Evolutionary conservation across 2,329 filamentous ascomycete genomes (phyloP).

Genomic region (Graphilbum fragrans): DNA sequence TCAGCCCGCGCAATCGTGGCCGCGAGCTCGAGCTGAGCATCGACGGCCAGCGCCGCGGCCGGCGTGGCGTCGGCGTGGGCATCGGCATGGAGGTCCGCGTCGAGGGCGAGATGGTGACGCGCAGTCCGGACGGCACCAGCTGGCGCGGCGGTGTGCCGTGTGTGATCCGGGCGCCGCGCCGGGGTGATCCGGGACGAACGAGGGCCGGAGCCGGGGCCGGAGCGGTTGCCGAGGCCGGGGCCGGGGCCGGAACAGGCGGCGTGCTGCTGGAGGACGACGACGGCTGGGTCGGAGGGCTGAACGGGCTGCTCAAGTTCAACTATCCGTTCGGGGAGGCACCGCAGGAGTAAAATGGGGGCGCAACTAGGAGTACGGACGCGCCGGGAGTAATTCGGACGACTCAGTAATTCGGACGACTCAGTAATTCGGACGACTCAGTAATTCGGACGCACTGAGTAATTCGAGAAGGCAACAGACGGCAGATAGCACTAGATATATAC

Average conservation of each 20-base stretch:
- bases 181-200: slow-evolving; percentile 7
- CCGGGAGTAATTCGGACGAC: no score
- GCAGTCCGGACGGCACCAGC: slow-evolving; percentile 22
- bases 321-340: slow-evolving; percentile 73
- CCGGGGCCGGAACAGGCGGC: slow-evolving; percentile 24
- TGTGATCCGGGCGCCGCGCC: slow-evolving; percentile 55
- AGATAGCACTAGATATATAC: no score
- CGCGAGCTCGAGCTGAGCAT: slow-evolving; percentile 69
- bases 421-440: no score
- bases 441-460: no score
- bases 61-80: slow-evolving; percentile 45
- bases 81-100: slow-evolving; percentile 79
- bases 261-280: slow-evolving; percentile 56
- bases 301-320: slow-evolving; percentile 91
- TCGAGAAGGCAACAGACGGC: no score
- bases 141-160: slow-evolving; percentile 80
- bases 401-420: no score
- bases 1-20: slow-evolving; percentile 70
- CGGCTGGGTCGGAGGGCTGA: slow-evolving; percentile 92
- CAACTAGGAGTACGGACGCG: no score
- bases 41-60: slow-evolving; percentile 57
- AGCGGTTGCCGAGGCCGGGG: no score
- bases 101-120: slow-evolving; percentile 69
- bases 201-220: slow-evolving; percentile 22
- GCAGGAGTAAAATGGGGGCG: no score